Evolutionary conservation across 2,329 filamentous ascomycete species (phyloP).

Genomic region (Ophiobolus disseminans): DNA sequence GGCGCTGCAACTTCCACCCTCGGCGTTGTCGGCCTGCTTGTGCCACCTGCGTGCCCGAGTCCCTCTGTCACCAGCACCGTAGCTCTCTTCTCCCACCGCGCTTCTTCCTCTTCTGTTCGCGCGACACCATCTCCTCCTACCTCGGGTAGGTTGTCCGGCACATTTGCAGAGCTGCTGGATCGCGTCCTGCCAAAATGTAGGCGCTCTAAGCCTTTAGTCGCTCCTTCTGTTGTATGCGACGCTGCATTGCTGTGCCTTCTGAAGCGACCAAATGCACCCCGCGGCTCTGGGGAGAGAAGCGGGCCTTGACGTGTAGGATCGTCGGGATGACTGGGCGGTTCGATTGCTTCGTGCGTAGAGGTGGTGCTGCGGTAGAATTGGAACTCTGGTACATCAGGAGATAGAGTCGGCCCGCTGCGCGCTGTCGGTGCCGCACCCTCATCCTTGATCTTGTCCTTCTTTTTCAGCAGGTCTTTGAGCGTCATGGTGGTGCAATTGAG

Average conservation of each 20-base stretch:
- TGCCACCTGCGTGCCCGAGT: constrained; percentile 42
- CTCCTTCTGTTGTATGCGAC: constrained; percentile 14
- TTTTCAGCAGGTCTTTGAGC: constrained; percentile 67
- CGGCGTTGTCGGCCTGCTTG: constrained; percentile 39
- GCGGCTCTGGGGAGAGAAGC: constrained; percentile 36
- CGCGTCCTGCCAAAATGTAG: constrained; percentile 68
- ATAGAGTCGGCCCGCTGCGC: constrained; percentile 29
- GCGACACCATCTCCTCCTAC: constrained; percentile 62
- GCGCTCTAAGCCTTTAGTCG: constrained; percentile 59
- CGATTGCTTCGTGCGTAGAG: constrained; percentile 76
- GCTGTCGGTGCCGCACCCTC: constrained; percentile 43
- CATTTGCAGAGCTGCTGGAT: constrained; percentile 70
- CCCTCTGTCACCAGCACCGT: constrained; percentile 78
- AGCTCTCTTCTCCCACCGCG: constrained; percentile 89
- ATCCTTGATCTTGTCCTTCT: constrained; percentile 65
- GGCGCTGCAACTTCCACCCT: constrained; percentile 30
- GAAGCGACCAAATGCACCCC: constrained; percentile 40
- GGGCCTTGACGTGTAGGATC: constrained; percentile 43
- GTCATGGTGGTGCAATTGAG: constrained; percentile 57
- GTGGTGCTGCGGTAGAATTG: constrained; percentile 88
- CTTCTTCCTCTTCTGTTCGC: constrained; percentile 56
- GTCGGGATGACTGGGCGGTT: constrained; percentile 66
- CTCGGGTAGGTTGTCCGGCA: constrained; percentile 81
- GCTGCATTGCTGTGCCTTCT: constrained; percentile 44
- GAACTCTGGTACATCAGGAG: constrained; percentile 64